phyloP scores from a whole-genome alignment of 495 filamentous ascomycete species.

The Bacidia rubella region DNA sequence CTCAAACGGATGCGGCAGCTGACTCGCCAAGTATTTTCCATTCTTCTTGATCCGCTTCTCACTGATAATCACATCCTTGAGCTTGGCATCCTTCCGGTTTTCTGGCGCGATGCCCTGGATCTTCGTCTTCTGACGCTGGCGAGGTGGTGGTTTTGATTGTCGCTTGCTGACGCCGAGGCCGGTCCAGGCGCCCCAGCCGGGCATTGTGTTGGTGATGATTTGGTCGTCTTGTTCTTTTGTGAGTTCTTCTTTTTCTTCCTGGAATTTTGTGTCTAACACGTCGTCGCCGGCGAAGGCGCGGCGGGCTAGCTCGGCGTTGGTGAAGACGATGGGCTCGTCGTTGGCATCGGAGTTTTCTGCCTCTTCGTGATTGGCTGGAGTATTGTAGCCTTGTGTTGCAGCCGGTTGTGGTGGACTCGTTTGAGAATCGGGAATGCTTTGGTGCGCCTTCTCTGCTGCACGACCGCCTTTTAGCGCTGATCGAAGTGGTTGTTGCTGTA shows the following conservation, averaged over 20 bases:
- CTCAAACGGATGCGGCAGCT: slow-evolving; percentile 79
- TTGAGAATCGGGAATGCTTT: not conserved
- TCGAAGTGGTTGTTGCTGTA: slow-evolving; percentile 5
- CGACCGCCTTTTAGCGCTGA: slow-evolving; percentile 16
- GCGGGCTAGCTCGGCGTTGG: slow-evolving; percentile 70
- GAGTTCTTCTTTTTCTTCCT: slow-evolving; percentile 60
- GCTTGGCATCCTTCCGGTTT: slow-evolving; percentile 65
- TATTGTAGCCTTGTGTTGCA: slow-evolving; percentile 18
- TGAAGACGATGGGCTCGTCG: slow-evolving; percentile 45
- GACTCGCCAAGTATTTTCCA: slow-evolving; percentile 68
- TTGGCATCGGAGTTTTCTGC: slow-evolving; percentile 29
- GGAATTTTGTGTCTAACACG: slow-evolving; percentile 65
- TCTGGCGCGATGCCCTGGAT: slow-evolving; percentile 64
- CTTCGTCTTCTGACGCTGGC: slow-evolving; percentile 48
- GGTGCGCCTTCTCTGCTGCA: slow-evolving; percentile 10
- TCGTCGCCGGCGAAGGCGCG: slow-evolving; percentile 83
- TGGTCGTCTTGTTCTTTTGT: slow-evolving; percentile 74
- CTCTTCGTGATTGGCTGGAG: slow-evolving; percentile 7
- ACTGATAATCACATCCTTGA: slow-evolving; percentile 78
- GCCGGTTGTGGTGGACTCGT: slow-evolving; percentile 1
- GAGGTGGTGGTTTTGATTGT: slow-evolving; percentile 40
- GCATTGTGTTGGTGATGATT: slow-evolving; percentile 68
- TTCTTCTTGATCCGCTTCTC: slow-evolving; percentile 92
- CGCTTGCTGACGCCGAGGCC: slow-evolving; percentile 63
- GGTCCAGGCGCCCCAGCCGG: slow-evolving; percentile 86